Percentiles rank a stretch among this genome's conserved stretches.
These are phyloP conservation scores for Mycosphaerelloides madeirae DNA, from an alignment of 2,329 filamentous ascomycete species.

Conservation along the genomic window DNA sequence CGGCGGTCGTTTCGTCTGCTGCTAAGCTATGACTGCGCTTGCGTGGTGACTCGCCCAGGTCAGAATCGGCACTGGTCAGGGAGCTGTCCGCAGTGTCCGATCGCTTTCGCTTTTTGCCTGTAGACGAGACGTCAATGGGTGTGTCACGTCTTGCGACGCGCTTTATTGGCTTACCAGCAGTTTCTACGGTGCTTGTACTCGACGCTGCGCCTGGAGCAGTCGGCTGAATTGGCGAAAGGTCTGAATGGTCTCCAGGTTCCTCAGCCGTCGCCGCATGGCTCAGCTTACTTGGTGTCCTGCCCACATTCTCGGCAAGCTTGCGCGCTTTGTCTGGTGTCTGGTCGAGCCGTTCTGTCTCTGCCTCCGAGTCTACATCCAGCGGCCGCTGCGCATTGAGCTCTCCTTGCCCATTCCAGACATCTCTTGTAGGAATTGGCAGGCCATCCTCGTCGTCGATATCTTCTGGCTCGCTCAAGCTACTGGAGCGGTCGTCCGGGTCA, in stretches of 20 bases:
- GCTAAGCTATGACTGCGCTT: constrained; percentile 29
- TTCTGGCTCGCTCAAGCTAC: constrained; percentile 88
- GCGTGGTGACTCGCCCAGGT: constrained; percentile 32
- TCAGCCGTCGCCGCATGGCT: constrained; percentile 53
- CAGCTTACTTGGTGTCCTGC: constrained; percentile 73
- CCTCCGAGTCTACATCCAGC: constrained; percentile 66
- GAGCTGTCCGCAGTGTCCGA: constrained; percentile 38
- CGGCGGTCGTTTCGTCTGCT: constrained; percentile 29
- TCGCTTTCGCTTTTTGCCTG: constrained; percentile 43
- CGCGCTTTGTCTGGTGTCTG: constrained; percentile 48
- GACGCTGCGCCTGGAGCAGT: constrained; percentile 27
- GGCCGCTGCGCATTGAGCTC: constrained; percentile 22
- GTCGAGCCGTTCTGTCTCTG: constrained; percentile 89
- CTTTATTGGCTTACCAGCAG: constrained; percentile 18
- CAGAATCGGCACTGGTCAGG: constrained; percentile 33
- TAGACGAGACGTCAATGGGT: not conserved
- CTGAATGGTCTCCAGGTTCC: too few relatives aligned
- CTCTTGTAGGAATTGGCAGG: not conserved
- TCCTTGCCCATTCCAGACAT: constrained; percentile 1
- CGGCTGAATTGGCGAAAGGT: constrained; percentile 27
- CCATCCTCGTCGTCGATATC: constrained; percentile 54
- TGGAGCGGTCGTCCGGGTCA: constrained; percentile 57
- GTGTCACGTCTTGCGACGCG: not conserved
- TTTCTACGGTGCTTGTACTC: constrained; percentile 29
- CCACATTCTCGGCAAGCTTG: constrained; percentile 43